These are phyloP conservation scores for Nitzschia palea DNA, from an alignment of 108 stramenopile species.

Conservation along the genomic window DNA sequence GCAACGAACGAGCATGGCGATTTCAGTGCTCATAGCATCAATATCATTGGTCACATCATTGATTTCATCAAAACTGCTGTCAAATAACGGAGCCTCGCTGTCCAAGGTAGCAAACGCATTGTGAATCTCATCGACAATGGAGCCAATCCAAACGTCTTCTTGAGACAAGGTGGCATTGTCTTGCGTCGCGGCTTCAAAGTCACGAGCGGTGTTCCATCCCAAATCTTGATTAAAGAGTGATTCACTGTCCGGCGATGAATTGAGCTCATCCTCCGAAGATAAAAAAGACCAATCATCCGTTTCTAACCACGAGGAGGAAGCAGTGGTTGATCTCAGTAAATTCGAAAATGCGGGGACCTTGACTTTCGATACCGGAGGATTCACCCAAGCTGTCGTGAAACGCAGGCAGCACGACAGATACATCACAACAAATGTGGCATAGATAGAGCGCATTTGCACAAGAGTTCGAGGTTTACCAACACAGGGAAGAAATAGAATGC, in stretches of 20 bases:
- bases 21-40: slow-evolving; percentile 57
- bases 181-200: not conserved
- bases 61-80: slow-evolving; percentile 29
- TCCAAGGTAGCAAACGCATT: slow-evolving; percentile 21
- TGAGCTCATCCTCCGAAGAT: slow-evolving; percentile 17
- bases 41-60: not conserved
- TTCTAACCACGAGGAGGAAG: slow-evolving; percentile 26
- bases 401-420: too few species aligned
- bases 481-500: too few species aligned
- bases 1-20: slow-evolving; percentile 74
- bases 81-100: slow-evolving; percentile 24
- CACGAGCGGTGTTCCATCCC: slow-evolving; percentile 16
- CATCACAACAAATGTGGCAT: too few species aligned
- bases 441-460: too few species aligned
- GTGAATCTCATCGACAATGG: slow-evolving; percentile 39
- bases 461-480: too few species aligned
- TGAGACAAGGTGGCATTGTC: slow-evolving; percentile 5
- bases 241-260: slow-evolving; percentile 7
- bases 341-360: not conserved
- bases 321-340: too few species aligned
- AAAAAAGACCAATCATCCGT: slow-evolving; percentile 46
- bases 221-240: slow-evolving; percentile 19
- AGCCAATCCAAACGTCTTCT: slow-evolving; percentile 42
- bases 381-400: too few species aligned
- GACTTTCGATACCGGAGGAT: too few species aligned